A percentile compares a stretch with the other conserved stretches of the same genome.
These are phyloP conservation scores for Avena sativa DNA, from an alignment of 176 grass and related monocot genomes.

Conservation along the genomic window DNA sequence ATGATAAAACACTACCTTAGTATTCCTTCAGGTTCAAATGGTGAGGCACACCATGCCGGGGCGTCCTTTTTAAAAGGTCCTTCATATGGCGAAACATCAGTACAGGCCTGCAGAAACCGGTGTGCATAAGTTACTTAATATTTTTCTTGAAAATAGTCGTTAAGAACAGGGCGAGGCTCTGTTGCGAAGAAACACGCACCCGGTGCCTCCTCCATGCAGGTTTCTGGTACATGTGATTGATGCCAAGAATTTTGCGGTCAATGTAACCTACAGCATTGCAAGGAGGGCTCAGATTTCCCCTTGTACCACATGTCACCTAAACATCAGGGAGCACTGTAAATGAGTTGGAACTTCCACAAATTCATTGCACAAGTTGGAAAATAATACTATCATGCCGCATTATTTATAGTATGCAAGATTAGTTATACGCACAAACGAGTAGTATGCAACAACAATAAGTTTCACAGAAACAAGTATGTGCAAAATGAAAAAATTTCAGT, in stretches of 20 bases:
- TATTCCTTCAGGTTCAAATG: constrained; percentile 94
- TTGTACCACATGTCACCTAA: constrained; percentile 91
- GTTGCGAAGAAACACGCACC: no score
- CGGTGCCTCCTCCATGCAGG: constrained; percentile 91
- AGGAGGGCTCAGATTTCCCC: constrained; percentile 71
- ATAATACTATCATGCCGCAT: background rate
- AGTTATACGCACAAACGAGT: no score
- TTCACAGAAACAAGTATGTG: background rate
- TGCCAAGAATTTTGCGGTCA: constrained; percentile 75
- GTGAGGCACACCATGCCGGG: constrained; percentile 81
- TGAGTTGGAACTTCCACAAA: background rate
- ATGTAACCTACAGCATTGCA: constrained; percentile 93
- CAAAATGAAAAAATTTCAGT: background rate
- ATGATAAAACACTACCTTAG: no score
- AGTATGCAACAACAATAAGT: background rate
- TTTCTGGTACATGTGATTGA: constrained; percentile 86
- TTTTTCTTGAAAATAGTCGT: constrained; percentile 16
- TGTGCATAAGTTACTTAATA: background rate
- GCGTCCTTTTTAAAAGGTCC: constrained; percentile 70
- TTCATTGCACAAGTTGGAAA: background rate
- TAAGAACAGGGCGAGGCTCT: background rate
- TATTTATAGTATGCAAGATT: background rate
- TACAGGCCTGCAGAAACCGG: constrained; percentile 66
- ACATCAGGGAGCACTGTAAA: constrained; percentile 24
- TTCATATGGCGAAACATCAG: constrained; percentile 77